These are phyloP conservation scores for Lachnellula occidentalis DNA, from an alignment of 2,329 filamentous ascomycete genomes.

Conservation along the genomic window DNA sequence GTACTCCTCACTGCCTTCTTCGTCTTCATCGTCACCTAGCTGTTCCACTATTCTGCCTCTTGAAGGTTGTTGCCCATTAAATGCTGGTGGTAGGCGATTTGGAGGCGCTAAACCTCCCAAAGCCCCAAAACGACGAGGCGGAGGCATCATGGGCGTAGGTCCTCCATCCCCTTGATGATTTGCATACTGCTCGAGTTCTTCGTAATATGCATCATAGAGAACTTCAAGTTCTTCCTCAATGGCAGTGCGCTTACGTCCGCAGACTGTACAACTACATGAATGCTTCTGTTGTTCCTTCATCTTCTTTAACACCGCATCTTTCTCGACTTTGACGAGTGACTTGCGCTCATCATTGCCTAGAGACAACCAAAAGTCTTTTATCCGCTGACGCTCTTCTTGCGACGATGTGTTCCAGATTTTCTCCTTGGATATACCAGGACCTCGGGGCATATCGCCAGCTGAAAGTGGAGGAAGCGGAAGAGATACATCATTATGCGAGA, in stretches of 20 bases:
- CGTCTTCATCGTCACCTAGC: constrained; percentile 42
- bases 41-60: constrained; percentile 69
- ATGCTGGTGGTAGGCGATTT: constrained; percentile 52
- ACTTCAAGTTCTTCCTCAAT: constrained; percentile 98
- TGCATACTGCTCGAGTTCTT: constrained; percentile 95
- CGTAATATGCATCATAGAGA: constrained; percentile 96
- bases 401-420: constrained; percentile 98
- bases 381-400: constrained; percentile 89
- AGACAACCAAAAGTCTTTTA: constrained; percentile 97
- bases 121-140: constrained; percentile 57
- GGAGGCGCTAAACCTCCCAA: constrained; percentile 50
- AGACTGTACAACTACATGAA: constrained; percentile 96
- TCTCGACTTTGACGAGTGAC: constrained; percentile 94
- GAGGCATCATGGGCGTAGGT: constrained; percentile 62
- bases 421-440: constrained; percentile 47
- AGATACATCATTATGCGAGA: constrained; percentile 25
- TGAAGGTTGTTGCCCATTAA: constrained; percentile 63
- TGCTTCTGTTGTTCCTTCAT: constrained; percentile 99
- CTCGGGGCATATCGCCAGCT: constrained; percentile 35
- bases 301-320: constrained; percentile 94
- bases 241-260: constrained; percentile 88
- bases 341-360: constrained; percentile 91
- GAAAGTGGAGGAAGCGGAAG: constrained; percentile 35
- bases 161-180: constrained; percentile 72
- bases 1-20: constrained; percentile 42